Evolutionary conservation across 768 basidiomycete species (phyloP).

Genomic region (Tricholomella constricta): DNA sequence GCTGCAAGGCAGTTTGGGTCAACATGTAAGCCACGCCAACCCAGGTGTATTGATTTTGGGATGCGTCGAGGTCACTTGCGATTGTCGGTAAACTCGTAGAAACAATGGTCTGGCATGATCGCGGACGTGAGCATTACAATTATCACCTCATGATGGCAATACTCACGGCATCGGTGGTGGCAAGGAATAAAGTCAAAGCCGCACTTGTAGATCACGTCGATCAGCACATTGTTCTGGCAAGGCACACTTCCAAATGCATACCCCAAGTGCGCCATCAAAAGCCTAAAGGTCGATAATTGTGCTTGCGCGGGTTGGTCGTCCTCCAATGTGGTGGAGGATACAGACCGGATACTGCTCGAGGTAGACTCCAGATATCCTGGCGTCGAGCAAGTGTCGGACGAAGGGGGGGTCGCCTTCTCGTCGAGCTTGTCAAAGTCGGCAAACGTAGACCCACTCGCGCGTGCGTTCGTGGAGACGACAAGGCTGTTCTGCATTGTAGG

Average conservation of each 20-base stretch:
- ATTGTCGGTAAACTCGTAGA: conserved; percentile 87
- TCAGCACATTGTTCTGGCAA: conserved; percentile 4
- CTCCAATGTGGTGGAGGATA: conserved; percentile 33
- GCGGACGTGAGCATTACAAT: background rate
- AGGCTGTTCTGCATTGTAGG: conserved; percentile 7
- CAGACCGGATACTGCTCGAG: conserved; percentile 29
- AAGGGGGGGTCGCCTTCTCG: background rate
- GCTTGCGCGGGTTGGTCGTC: conserved; percentile 18
- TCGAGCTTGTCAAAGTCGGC: conserved; percentile 2
- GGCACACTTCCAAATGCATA: conserved; percentile 33
- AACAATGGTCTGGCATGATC: conserved; percentile 55
- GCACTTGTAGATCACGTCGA: conserved; percentile 46
- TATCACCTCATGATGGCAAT: background rate
- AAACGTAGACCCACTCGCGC: background rate
- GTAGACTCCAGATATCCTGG: conserved; percentile 17
- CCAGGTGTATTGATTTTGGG: conserved; percentile 80
- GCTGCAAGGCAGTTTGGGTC: conserved; percentile 84
- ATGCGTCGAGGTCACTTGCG: conserved; percentile 64
- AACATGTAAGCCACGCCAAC: conserved; percentile 84
- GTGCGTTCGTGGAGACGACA: background rate
- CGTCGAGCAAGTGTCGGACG: conserved; percentile 1
- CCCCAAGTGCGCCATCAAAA: conserved; percentile 73
- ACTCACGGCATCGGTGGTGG: conserved; percentile 82
- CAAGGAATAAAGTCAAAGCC: conserved; percentile 79
- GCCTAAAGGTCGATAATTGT: conserved; percentile 54